phyloP scores from a whole-genome alignment of 495 filamentous ascomycete genomes.

The Tuber borchii region DNA sequence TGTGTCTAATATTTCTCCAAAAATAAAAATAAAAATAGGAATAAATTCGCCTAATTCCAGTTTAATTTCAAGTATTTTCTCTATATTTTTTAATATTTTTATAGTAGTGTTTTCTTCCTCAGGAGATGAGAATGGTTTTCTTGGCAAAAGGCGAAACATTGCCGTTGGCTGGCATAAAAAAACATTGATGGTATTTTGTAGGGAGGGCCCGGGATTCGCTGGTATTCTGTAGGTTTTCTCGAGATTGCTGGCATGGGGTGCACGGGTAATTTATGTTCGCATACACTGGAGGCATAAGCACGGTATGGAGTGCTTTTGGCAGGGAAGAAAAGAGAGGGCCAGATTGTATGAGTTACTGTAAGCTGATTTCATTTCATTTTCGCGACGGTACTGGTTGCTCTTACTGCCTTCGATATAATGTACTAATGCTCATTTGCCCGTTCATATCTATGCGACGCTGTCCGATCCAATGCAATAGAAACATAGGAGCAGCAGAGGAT shows the following conservation, averaged over 20 bases:
- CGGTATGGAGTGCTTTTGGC: not conserved
- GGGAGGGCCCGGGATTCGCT: too few species aligned
- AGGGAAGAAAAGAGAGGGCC: not conserved
- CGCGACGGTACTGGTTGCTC: not conserved
- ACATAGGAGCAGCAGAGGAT: not conserved
- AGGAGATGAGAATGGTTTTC: too few species aligned
- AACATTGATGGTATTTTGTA: too few species aligned
- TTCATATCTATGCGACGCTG: not conserved
- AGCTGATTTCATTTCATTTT: not conserved
- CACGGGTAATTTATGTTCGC: not conserved
- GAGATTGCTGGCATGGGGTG: not conserved
- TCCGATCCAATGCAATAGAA: not conserved
- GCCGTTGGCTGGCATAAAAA: too few species aligned
- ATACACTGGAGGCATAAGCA: not conserved
- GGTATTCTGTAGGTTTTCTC: too few species aligned
- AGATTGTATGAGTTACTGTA: not conserved
- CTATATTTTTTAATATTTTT: too few species aligned
- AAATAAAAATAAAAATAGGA: too few species aligned
- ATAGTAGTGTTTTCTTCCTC: too few species aligned
- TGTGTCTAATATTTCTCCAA: too few species aligned
- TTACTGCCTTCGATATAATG: not conserved
- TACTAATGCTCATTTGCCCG: not conserved
- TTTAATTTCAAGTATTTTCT: too few species aligned
- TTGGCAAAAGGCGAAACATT: too few species aligned
- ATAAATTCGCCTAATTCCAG: too few species aligned